Base-by-base conservation (phyloP, 140 eudicot species). In the Erigeron philadelphicus region DNA sequence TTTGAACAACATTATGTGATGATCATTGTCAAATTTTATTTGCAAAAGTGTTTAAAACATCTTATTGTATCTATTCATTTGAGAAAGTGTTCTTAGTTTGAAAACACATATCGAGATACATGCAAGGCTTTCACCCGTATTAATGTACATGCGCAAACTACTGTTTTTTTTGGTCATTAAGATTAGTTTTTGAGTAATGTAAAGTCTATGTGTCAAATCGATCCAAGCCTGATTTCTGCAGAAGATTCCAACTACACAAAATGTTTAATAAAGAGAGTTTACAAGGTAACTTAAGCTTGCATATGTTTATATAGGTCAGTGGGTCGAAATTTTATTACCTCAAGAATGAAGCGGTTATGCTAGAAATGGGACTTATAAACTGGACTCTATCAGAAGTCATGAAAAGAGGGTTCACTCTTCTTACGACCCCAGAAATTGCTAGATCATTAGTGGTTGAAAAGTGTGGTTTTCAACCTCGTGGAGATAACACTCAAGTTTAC, bases 391-490 rank as follows among this genome's bases (percentile, higher is more conserved):
- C 98, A 11, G 87, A 88, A 82, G 88, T 88, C 31, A 92, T 85
- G 89, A 88, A 80, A 81, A 84, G 78, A 81, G 98, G 98, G 13
- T 92, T 88, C 64, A 83, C 76, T 54, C 96, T 96, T 79, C 86
- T 92, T 50, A 88, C 88, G 48, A 92, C 98, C 45, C 98, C 96
- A 5, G 98, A 92, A 80, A 82, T 88, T 47, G 92, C 86, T 21
- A 84, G 98, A 67, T 86, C 98, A 15, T 79, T 89, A 10, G 85
- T 92, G 63, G 95, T 92, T 59, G 98, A 92, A 76, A 92, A 92
- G 64, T 92, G 98, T 79, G 98, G 98, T 41, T 92, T 92, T 67
- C 98, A 92, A 76, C 98, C 96, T 41, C 96, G 98, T 65, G 98
- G 93, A 65, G 79, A 83, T 41, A 92, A 92, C 75, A 92, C 96